Conservation (phyloP, 2,329 filamentous ascomycete genomes). For the Alternaria arbusti region DNA sequence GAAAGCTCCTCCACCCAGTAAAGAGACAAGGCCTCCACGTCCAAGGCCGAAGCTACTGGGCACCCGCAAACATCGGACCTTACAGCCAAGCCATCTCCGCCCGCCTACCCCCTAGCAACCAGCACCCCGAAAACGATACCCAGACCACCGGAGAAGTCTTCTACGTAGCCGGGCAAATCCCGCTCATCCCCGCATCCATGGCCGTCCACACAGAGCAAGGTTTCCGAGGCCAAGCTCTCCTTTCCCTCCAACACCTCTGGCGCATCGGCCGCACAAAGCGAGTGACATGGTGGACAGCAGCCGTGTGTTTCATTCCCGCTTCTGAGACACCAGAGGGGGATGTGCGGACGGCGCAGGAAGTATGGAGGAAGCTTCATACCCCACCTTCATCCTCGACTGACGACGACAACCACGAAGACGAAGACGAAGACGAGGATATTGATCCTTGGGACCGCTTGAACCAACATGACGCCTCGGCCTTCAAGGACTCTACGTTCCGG, state of each 20-base stretch:
- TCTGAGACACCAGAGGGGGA: constrained; percentile 10
- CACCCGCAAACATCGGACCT: constrained; percentile 94
- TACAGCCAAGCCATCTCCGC: constrained; percentile 86
- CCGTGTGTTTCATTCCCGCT: constrained; percentile 60
- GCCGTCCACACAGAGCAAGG: constrained; percentile 51
- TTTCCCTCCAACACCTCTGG: constrained; percentile 89
- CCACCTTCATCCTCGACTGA: background rate
- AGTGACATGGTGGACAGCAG: constrained; percentile 76
- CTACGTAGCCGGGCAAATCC: constrained; percentile 88
- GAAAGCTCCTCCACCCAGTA: background rate
- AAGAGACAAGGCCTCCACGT: constrained; percentile 73
- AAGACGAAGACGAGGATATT: constrained; percentile 51
- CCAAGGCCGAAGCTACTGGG: constrained; percentile 95
- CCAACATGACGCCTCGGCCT: constrained; percentile 57
- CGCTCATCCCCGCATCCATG: constrained; percentile 84
- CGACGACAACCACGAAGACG: constrained; percentile 53
- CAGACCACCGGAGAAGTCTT: constrained; percentile 51
- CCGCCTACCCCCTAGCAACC: constrained; percentile 41
- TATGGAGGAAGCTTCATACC: constrained; percentile 52
- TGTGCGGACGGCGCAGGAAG: constrained; percentile 48
- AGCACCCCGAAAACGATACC: constrained; percentile 15
- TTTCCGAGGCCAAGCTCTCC: constrained; percentile 65
- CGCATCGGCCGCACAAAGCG: constrained; percentile 76
- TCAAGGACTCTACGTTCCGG: constrained; percentile 34
- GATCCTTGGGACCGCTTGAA: constrained; percentile 73